A percentile compares a stretch with the other conserved stretches of the same genome.
Evolutionary conservation across 331 rosid genomes (phyloP).

Genomic region (Malus hybrid): DNA sequence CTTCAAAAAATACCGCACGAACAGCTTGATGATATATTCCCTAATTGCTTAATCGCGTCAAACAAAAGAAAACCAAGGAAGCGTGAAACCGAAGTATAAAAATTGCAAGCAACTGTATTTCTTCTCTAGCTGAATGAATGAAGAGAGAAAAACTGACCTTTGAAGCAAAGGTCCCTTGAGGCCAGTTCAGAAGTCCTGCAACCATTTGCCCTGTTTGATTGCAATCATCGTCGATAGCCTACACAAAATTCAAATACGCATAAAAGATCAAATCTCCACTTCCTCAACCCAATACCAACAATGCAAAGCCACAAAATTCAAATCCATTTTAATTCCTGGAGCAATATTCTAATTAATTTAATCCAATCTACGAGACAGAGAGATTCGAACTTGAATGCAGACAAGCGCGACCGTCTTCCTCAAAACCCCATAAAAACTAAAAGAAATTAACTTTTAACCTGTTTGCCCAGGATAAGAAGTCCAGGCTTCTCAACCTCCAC

Average conservation of each 20-base stretch:
- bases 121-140: background rate
- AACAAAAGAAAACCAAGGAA: background rate
- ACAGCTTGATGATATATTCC: background rate
- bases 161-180: constrained; percentile 94
- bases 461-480: constrained; percentile 73
- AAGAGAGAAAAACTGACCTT: constrained; percentile 43
- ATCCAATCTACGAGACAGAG: background rate
- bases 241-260: background rate
- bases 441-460: constrained; percentile 12
- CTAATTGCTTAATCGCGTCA: no score
- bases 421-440: background rate
- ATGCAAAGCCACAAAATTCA: background rate
- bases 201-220: constrained; percentile 96
- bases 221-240: constrained; percentile 99
- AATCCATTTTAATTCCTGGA: background rate
- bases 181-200: constrained; percentile 93
- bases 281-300: background rate
- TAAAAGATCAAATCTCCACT: background rate
- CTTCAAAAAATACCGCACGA: no score
- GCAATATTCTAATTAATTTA: background rate
- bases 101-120: background rate
- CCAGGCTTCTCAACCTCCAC: constrained; percentile 73
- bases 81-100: background rate
- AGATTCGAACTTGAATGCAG: background rate
- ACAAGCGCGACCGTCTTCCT: background rate